Percentiles rank a stretch among this genome's conserved stretches.
These are phyloP conservation scores for Teratosphaeria destructans DNA, from an alignment of 2,329 filamentous ascomycete genomes.

Conservation along the genomic window DNA sequence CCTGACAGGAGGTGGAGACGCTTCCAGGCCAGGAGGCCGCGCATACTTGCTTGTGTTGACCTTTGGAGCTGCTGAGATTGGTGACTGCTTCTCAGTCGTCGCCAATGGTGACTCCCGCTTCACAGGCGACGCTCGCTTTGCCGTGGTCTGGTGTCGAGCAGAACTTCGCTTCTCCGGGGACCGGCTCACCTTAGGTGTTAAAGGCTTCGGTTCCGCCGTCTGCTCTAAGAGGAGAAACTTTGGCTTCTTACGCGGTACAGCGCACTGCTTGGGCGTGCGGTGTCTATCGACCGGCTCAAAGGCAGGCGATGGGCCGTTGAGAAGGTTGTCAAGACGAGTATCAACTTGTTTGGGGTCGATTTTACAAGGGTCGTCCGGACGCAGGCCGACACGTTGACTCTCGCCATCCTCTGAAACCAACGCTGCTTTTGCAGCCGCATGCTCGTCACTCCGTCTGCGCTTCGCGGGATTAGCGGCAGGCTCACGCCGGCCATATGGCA, in stretches of 20 bases:
- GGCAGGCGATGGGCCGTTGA: not conserved
- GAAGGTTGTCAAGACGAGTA: not conserved
- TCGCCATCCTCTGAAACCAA: conserved; percentile 23
- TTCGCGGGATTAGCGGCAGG: not conserved
- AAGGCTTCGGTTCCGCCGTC: not conserved
- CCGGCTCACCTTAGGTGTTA: not conserved
- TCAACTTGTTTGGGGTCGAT: not conserved
- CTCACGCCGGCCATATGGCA: conserved; percentile 6
- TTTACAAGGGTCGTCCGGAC: not conserved
- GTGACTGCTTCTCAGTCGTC: not conserved
- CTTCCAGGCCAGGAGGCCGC: conserved; percentile 3
- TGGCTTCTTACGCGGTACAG: not conserved
- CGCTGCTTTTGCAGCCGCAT: conserved; percentile 9
- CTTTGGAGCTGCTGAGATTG: not conserved
- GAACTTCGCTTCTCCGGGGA: not conserved
- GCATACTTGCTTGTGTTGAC: not conserved
- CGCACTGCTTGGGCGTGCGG: not conserved
- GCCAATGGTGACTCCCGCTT: not conserved
- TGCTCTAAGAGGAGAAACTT: not conserved
- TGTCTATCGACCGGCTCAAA: not conserved
- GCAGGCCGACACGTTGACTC: conserved; percentile 3
- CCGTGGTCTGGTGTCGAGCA: not conserved
- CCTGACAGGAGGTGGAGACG: conserved; percentile 13
- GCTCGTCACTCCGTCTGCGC: conserved; percentile 6
- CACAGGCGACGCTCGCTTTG: not conserved